Evolutionary conservation across 768 basidiomycete species (phyloP), one percentile per base, ranked within the genome.

Genomic region (Tephrocybe sp.): DNA sequence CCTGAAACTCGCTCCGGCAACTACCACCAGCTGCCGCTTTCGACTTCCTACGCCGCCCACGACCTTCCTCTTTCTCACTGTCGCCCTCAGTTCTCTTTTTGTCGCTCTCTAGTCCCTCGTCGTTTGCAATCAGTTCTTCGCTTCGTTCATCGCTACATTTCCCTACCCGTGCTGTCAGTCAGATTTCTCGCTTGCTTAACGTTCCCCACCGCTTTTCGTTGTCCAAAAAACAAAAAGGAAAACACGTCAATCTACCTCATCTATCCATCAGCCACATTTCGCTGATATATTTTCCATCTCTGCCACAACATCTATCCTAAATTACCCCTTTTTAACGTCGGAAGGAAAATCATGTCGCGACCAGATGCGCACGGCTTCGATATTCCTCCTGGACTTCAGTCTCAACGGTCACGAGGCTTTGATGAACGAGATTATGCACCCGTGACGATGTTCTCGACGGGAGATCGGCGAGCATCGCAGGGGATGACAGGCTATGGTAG

Each of bases 281-380:
- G 35, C 33, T 52, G 36, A 26, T 49, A 56, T 54, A 43, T 52
- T 43, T 19, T 46, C 41, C 38, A 40, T 39, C 49, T 26, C 26
- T 26, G 39, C 63, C 57, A 60, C 62, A 62, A 44, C 60, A 55
- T 51, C 54, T 48, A 44, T 42, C 57, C 59, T 42, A 53, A 56
- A 62, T 51, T 48, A 56, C 45, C 54, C 35, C 53, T 58, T 51
- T 52, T 48, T 23, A 26, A 48, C 48, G 22, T 39, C 23, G 19
- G n/a, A 17, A 41, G 22, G 19, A 31, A 41, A 52, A 26, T 12
- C 44, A 79, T 80, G 80, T 75, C 78, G 41, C 74, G 64, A 51
- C 57, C 64, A 53, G 77, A 77, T 45, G 56, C 66, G 40, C 66
- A 71, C 56, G 76, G 78, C 50, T 69, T 66, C 53, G 71, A 73